Percentiles rank a stretch among this genome's conserved stretches.
phyloP scores from a whole-genome alignment of 1,284 basidiomycete genomes.

The Leccinum huronense region DNA sequence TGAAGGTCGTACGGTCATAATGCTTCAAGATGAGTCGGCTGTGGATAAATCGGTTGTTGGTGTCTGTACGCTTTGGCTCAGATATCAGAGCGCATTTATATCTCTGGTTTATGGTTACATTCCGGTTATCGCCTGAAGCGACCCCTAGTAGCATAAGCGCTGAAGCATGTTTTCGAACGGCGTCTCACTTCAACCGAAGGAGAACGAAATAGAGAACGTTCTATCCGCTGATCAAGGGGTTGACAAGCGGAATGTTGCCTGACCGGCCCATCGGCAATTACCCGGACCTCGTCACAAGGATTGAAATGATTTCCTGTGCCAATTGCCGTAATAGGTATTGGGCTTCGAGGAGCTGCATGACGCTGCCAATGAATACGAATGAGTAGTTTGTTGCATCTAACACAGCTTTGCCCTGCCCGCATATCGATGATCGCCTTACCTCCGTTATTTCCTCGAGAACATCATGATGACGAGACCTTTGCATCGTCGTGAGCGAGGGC shows the following conservation, averaged over 20 bases:
- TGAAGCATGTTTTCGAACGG: neutral
- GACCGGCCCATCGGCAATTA: neutral
- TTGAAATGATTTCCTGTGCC: neutral
- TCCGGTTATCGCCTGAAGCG: conserved; percentile 4
- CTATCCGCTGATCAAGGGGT: neutral
- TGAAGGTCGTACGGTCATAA: conserved; percentile 17
- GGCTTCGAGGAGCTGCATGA: neutral
- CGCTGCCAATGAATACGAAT: neutral
- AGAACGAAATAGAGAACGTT: neutral
- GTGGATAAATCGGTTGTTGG: neutral
- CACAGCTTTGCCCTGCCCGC: neutral
- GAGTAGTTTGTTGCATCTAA: neutral
- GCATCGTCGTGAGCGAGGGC: too few species aligned
- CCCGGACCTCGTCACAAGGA: neutral
- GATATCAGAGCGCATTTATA: conserved; percentile 14
- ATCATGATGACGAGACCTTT: neutral
- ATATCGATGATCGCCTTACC: neutral
- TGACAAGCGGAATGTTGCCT: neutral
- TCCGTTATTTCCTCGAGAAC: neutral
- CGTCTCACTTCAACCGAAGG: neutral
- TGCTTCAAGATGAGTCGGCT: neutral
- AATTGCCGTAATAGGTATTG: neutral
- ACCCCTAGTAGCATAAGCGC: neutral
- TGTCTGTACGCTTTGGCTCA: neutral
- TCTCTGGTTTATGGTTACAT: neutral